Base-by-base conservation (phyloP, 345 rosid genomes). In the Zanthoxylum bungeanum region DNA sequence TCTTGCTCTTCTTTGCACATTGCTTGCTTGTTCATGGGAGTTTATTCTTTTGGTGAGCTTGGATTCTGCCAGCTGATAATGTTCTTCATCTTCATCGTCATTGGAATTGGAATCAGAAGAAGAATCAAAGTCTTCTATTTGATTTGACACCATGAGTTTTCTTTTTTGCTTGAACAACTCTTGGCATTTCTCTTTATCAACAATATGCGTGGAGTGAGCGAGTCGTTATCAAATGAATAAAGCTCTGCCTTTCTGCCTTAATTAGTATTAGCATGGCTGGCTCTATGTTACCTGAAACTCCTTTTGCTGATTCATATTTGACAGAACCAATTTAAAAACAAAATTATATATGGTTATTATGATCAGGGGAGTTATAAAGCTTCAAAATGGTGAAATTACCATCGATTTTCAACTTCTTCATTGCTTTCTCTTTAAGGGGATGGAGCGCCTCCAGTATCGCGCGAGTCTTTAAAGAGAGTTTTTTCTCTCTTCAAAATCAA, bases 161-260 rank as follows among this genome's bases (percentile, higher is more conserved):
- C 42, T 11, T 50, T n/a, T 21, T 34, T 51, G 46, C 60, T 19
- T 28, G 67, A 51, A 5, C 44, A 21, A 33, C 42, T 24, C 5
- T 33, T 65, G 69, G 69, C 40, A 10, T 65, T 31, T 33, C 2
- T 7, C 71, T 14, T 14, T 17, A 7, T 11, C 22, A 11, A 24
- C 22, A 11, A 24, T 25, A 3, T 63, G 31, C 66, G n/a, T n/a
- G n/a, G n/a, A n/a, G n/a, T n/a, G n/a, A 3, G 16, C 21, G 51
- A 25, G 34, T 42, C 33, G 11, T 14, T 68, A 4, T 68, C 19
- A 9, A 68, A 53, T 17, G 51, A 68, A 51, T 36, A 40, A 27
- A 68, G 72, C 39, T 68, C 52, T 17, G 72, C 63, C 19, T 37
- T 40, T 68, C 33, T 68, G 27, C 72, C 72, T 52, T 63, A 68